A percentile compares a stretch with the other conserved stretches of the same genome.
These are phyloP conservation scores for Tetracladium marchalianum DNA, from an alignment of 495 filamentous ascomycete genomes.

Conservation along the genomic window DNA sequence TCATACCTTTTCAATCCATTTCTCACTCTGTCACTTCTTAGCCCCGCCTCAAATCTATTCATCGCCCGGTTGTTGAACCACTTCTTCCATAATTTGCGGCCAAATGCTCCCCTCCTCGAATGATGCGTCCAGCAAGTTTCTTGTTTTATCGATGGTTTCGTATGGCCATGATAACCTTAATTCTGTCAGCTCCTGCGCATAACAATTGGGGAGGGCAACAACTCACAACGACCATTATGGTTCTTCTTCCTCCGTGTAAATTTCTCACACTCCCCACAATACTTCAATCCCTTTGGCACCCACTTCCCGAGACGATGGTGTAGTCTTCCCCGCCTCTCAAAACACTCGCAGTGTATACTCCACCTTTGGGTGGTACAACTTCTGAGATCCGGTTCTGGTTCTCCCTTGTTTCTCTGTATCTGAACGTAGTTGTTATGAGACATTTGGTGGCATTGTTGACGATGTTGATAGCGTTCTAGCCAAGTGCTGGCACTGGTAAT, in stretches of 20 bases:
- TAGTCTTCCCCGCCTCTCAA: neutral
- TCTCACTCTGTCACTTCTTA: conserved; percentile 1
- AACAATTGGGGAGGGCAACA: neutral
- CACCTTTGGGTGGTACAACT: conserved; percentile 3
- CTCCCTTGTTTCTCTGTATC: neutral
- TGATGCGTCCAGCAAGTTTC: conserved; percentile 13
- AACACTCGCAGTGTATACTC: conserved; percentile 12
- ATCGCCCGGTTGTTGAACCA: conserved; percentile 16
- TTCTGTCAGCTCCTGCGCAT: neutral
- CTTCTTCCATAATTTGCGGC: conserved; percentile 16
- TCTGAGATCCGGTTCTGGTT: neutral
- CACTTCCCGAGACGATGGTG: conserved; percentile 13
- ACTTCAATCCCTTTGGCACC: conserved; percentile 10
- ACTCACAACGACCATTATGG: conserved; percentile 12
- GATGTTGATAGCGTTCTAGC: neutral
- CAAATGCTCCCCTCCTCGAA: conserved; percentile 11
- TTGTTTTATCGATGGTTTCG: neutral
- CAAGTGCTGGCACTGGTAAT: neutral
- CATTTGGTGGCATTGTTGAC: conserved; percentile 7
- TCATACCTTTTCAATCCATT: conserved; percentile 11
- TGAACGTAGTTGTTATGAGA: neutral
- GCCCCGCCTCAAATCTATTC: conserved; percentile 10
- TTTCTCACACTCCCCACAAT: conserved; percentile 12
- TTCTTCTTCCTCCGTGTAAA: conserved; percentile 14
- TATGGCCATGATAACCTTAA: conserved; percentile 13